phyloP scores from a whole-genome alignment of 805 yeast genomes.

The Saturnispora sekii region DNA sequence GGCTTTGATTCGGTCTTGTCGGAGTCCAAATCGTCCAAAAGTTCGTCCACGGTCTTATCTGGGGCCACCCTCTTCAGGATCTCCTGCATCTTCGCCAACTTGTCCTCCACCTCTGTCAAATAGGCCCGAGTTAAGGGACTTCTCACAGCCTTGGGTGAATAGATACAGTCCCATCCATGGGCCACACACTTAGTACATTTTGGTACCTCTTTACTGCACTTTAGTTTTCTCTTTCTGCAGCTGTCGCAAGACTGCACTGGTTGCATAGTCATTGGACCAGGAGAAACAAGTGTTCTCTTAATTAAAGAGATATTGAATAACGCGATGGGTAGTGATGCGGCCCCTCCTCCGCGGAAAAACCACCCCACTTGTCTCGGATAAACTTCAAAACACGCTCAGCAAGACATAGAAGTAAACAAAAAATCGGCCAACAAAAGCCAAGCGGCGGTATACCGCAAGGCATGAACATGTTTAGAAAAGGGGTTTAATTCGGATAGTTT shows the following conservation, averaged over 20 bases:
- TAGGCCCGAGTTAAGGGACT: constrained; percentile 78
- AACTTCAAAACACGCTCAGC: constrained; percentile 29
- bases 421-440: too few relatives aligned
- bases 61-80: constrained; percentile 35
- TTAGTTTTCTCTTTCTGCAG: constrained; percentile 69
- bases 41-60: constrained; percentile 34
- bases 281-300: too few relatives aligned
- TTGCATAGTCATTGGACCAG: neutral
- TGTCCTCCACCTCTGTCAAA: constrained; percentile 63
- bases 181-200: constrained; percentile 64
- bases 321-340: too few relatives aligned
- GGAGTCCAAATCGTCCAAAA: constrained; percentile 12
- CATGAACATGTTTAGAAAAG: too few relatives aligned
- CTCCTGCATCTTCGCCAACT: constrained; percentile 38
- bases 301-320: neutral
- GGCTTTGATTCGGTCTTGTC: too few relatives aligned
- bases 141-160: constrained; percentile 69
- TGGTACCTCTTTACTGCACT: constrained; percentile 73
- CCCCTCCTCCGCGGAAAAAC: constrained; percentile 1
- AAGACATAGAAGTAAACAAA: too few relatives aligned
- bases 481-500: too few relatives aligned
- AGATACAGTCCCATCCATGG: constrained; percentile 65
- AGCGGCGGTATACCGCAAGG: too few relatives aligned
- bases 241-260: constrained; percentile 67
- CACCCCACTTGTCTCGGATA: constrained; percentile 12